These are phyloP conservation scores for Ceraceosorus guamensis DNA, from an alignment of 1,284 basidiomycete species.

Conservation along the genomic window DNA sequence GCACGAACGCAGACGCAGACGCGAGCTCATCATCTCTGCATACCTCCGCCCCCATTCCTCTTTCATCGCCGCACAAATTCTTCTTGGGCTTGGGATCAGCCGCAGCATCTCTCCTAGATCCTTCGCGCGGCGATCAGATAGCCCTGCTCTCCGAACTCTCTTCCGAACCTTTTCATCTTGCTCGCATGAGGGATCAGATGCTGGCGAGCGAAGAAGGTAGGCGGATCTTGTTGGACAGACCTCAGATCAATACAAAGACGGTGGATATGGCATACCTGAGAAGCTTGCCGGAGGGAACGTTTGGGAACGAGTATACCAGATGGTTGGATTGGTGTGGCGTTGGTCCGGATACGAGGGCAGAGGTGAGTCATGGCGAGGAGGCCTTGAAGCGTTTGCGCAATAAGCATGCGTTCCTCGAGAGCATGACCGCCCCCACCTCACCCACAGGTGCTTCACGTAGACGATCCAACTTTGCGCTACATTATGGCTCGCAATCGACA, in stretches of 20 bases:
- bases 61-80: conserved; percentile 7
- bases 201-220: conserved; percentile 57
- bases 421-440: background rate
- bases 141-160: conserved; percentile 86
- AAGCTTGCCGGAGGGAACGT: conserved; percentile 67
- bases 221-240: conserved; percentile 72
- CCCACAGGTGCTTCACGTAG: conserved; percentile 55
- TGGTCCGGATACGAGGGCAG: conserved; percentile 88
- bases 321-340: conserved; percentile 86
- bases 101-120: conserved; percentile 72
- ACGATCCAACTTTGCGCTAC: conserved; percentile 63
- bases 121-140: conserved; percentile 81
- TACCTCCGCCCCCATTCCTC: conserved; percentile 6
- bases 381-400: background rate
- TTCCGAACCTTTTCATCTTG: conserved; percentile 66
- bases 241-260: conserved; percentile 69
- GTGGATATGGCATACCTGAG: conserved; percentile 64
- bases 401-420: background rate
- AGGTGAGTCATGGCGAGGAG: conserved; percentile 56
- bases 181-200: conserved; percentile 71
- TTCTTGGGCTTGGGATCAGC: conserved; percentile 81
- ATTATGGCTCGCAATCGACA: conserved; percentile 98
- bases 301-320: conserved; percentile 78
- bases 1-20: too few relatives aligned
- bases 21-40: background rate